phyloP scores from a whole-genome alignment of 176 grass and related monocot species.

The Oryza glaberrima region DNA sequence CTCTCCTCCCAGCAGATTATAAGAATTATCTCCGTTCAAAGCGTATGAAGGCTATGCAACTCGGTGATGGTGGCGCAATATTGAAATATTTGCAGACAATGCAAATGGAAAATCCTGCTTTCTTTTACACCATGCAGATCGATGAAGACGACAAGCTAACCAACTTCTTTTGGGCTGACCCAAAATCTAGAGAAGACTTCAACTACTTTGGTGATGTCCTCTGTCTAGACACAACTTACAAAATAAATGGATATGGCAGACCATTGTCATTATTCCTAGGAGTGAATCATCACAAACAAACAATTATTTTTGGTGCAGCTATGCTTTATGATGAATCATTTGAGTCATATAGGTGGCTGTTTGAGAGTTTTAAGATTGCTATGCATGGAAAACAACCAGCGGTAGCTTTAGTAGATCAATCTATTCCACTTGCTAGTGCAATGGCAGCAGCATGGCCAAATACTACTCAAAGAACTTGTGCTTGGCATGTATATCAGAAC shows the following conservation, averaged over 20 bases:
- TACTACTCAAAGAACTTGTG: constrained; percentile 77
- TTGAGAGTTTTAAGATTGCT: constrained; percentile 94
- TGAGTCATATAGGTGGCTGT: constrained; percentile 97
- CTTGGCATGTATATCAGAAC: constrained; percentile 95
- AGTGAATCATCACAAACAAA: constrained; percentile 97
- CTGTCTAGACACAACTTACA: constrained; percentile 86
- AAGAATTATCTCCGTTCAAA: constrained; percentile 86
- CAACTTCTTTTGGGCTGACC: constrained; percentile 95
- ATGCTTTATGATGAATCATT: constrained; percentile 96
- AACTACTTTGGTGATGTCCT: constrained; percentile 82
- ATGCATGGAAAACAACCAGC: constrained; percentile 92
- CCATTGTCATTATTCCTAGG: constrained; percentile 81
- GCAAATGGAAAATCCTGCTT: constrained; percentile 84
- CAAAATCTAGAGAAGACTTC: constrained; percentile 89
- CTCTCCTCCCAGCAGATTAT: constrained; percentile 86
- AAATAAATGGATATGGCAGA: constrained; percentile 97
- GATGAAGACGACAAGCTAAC: constrained; percentile 98
- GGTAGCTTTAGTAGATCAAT: constrained; percentile 82
- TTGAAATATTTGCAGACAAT: constrained; percentile 98
- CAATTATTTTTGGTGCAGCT: constrained; percentile 88
- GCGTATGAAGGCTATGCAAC: constrained; percentile 82
- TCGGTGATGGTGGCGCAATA: constrained; percentile 85
- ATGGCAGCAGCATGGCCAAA: constrained; percentile 81
- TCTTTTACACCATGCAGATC: constrained; percentile 96
- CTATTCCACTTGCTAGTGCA: constrained; percentile 71